Percentiles rank a stretch among this genome's conserved stretches.
These are phyloP conservation scores for Metschnikowia lachancei DNA, from an alignment of 805 yeast species.

Conservation along the genomic window DNA sequence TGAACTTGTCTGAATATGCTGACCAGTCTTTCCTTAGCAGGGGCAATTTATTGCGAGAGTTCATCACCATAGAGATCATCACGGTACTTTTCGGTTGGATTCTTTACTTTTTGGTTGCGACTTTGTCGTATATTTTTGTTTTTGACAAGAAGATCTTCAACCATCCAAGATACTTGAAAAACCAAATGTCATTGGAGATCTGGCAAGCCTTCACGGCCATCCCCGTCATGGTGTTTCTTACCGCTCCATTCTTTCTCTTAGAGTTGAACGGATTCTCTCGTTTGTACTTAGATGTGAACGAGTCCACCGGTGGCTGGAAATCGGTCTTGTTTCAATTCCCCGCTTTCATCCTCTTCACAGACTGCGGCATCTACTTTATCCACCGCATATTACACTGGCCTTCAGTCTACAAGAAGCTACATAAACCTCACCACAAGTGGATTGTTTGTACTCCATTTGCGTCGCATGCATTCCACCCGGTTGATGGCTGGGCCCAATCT, in stretches of 20 bases:
- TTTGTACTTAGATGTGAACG: conserved; percentile 64
- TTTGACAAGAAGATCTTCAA: conserved; percentile 89
- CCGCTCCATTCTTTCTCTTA: conserved; percentile 84
- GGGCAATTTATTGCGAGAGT: conserved; percentile 69
- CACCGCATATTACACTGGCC: conserved; percentile 97
- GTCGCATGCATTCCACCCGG: conserved; percentile 97
- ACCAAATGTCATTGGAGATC: conserved; percentile 86
- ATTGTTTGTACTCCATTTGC: conserved; percentile 98
- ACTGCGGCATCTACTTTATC: conserved; percentile 84
- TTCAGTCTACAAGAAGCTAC: conserved; percentile 74
- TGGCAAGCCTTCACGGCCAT: conserved; percentile 75
- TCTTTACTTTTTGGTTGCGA: conserved; percentile 74
- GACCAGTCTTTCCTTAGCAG: conserved; percentile 70
- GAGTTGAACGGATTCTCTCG: conserved; percentile 83
- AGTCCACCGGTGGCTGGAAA: conserved; percentile 64
- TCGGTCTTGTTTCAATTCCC: conserved; percentile 69
- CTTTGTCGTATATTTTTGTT: conserved; percentile 69
- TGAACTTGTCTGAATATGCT: conserved; percentile 56
- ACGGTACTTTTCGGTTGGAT: conserved; percentile 84
- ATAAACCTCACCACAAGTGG: conserved; percentile 99
- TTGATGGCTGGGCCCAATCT: conserved; percentile 92
- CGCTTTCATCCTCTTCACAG: conserved; percentile 85
- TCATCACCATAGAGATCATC: conserved; percentile 59
- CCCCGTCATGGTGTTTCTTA: conserved; percentile 82
- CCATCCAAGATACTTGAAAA: conserved; percentile 93